Percentiles rank a stretch among this genome's conserved stretches.
phyloP scores from a whole-genome alignment of 345 rosid species.

The Lumnitzera littorea region DNA sequence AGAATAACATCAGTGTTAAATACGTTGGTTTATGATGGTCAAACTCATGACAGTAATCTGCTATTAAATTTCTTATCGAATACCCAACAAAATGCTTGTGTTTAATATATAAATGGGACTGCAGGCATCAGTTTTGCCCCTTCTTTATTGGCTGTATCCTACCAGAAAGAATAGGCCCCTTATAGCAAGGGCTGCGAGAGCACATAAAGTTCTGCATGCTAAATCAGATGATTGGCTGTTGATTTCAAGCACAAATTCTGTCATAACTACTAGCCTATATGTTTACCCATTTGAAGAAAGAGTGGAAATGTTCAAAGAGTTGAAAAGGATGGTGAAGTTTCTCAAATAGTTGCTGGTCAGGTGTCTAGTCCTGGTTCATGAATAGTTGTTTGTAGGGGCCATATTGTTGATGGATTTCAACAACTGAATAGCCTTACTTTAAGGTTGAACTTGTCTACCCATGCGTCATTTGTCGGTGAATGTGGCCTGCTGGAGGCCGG shows the following conservation, averaged over 20 bases:
- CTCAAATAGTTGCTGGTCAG: no score
- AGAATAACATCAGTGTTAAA: no score
- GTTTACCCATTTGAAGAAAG: slow-evolving; percentile 98
- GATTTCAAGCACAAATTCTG: slow-evolving; percentile 52
- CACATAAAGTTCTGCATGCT: slow-evolving; percentile 56
- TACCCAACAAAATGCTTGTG: slow-evolving; percentile 87
- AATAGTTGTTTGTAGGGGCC: no score
- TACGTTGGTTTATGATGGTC: slow-evolving; percentile 15
- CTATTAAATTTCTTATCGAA: slow-evolving; percentile 59
- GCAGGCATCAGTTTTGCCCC: slow-evolving; percentile 90
- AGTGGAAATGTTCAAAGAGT: no score
- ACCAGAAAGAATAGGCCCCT: slow-evolving; percentile 73
- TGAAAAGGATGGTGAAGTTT: no score
- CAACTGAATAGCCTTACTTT: no score
- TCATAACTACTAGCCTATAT: slow-evolving; percentile 73
- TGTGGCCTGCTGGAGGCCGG: no score
- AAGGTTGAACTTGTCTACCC: no score
- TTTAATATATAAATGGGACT: slow-evolving; percentile 88
- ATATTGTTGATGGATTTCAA: no score
- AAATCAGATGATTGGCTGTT: slow-evolving; percentile 39
- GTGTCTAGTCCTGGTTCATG: no score
- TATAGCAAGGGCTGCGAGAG: slow-evolving; percentile 80
- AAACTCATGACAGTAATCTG: slow-evolving; percentile 15
- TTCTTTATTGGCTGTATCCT: slow-evolving; percentile 91
- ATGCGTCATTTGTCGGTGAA: no score